Conservation (phyloP, 441 rosid genomes). For the Gossypium armourianum region DNA sequence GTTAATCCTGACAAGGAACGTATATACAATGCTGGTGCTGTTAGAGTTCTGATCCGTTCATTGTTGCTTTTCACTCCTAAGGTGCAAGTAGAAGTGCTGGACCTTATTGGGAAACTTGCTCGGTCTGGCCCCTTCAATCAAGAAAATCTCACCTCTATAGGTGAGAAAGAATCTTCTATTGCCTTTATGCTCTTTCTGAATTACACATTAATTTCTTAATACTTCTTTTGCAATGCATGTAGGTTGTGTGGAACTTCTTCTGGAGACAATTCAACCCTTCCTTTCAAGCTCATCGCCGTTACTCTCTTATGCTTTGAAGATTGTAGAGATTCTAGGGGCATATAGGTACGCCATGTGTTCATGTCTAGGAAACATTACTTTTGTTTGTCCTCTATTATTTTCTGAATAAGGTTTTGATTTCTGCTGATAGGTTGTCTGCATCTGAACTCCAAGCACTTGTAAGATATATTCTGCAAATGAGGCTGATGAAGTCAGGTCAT, state of each 20-base stretch:
- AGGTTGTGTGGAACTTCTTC: conserved; percentile 94
- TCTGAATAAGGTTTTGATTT: conserved; percentile 24
- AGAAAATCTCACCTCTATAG: conserved; percentile 89
- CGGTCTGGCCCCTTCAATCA: conserved; percentile 85
- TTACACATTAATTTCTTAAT: conserved; percentile 20
- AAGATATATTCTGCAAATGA: conserved; percentile 79
- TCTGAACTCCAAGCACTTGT: conserved; percentile 79
- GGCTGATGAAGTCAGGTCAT: conserved; percentile 66
- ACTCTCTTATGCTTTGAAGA: conserved; percentile 75
- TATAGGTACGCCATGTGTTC: conserved; percentile 50
- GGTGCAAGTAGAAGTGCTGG: conserved; percentile 82
- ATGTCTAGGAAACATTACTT: conserved; percentile 11
- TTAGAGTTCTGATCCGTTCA: conserved; percentile 78
- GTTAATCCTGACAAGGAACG: conserved; percentile 72
- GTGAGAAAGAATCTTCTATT: conserved; percentile 37
- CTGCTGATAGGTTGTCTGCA: conserved; percentile 74
- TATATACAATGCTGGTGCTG: conserved; percentile 81
- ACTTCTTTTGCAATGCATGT: conserved; percentile 12
- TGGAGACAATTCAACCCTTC: conserved; percentile 86
- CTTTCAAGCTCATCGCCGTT: conserved; percentile 78
- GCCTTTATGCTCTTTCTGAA: conserved; percentile 1
- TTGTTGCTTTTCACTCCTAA: conserved; percentile 88
- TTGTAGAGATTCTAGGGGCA: conserved; percentile 96
- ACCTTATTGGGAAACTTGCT: conserved; percentile 74
- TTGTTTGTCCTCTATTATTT: conserved; percentile 15